Base-by-base conservation (phyloP, 2,329 filamentous ascomycete species). In the Diaporthe capsici region DNA sequence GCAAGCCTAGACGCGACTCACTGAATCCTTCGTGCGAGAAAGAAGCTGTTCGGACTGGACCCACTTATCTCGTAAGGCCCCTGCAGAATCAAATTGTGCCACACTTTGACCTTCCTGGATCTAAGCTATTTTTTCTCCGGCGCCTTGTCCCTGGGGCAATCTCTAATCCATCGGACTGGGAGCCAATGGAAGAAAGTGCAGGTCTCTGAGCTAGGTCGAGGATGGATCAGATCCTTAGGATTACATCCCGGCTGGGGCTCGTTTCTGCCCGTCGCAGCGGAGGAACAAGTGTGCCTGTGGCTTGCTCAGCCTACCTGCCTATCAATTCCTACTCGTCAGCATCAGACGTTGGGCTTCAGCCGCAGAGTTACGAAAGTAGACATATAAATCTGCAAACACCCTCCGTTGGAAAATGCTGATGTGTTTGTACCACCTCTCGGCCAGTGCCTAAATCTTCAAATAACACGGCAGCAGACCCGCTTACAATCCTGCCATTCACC, bases 251-350 rank as follows among this genome's bases (percentile, higher is more conserved):
- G 44, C 31, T 12, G 65, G 22, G 22, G 31, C 47, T 68, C n/a
- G 22, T 53, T 39, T 53, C 47, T 39, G 13, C 17, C 47, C 65
- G 65, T 55, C 12, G 47, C 49, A 34, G 22, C 17, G 39, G 5
- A 55, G 34, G 34, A 70, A 20, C 20, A 55, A 70, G 31, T 22
- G n/a, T 13, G 31, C n/a, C 10, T 9, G 57, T 61, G 70, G 70
- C 57, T 72, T 61, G 70, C 70, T 72, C n/a, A 61, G 70, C 70
- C 70, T 53, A 51, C 70, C 20, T 61, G 55, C 17, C 34, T 13
- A 31, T 22, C 70, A 42, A 3, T 61, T 51, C 22, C 70, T 61
- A 28, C 58, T 25, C 13, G 58, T 61, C 44, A 49, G 55, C 42
- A 61, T 7, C 28, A 13, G 12, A 15, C 22, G 44, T 28, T 37